These are phyloP conservation scores for Physcomitrium patens DNA, from an alignment of 225 moss, liverwort and hornwort genomes.

Conservation along the genomic window DNA sequence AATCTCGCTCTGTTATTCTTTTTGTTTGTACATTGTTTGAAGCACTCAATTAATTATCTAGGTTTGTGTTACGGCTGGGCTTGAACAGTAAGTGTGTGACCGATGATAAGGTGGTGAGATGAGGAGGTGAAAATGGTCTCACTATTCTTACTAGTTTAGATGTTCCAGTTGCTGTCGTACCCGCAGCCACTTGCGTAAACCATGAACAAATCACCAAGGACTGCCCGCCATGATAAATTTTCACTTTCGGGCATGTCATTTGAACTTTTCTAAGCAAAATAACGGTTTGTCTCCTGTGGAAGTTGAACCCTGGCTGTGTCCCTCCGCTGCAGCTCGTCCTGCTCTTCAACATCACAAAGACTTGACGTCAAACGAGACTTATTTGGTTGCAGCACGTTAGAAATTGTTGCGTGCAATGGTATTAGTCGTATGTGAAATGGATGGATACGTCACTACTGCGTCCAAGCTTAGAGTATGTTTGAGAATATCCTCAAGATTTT, in stretches of 20 bases:
- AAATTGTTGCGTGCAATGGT: not conserved
- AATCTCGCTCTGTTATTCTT: too few relatives aligned
- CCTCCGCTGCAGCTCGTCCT: constrained; percentile 13
- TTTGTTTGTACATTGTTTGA: too few relatives aligned
- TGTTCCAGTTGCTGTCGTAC: constrained; percentile 1
- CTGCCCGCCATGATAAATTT: not conserved
- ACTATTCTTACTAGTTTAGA: constrained; percentile 10
- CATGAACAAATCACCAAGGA: not conserved
- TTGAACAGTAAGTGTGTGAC: too few relatives aligned
- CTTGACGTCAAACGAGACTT: not conserved
- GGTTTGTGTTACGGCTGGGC: too few relatives aligned
- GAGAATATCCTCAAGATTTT: constrained; percentile 10
- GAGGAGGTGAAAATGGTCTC: constrained; percentile 34
- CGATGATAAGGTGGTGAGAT: not conserved
- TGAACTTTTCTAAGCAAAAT: constrained; percentile 22
- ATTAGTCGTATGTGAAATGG: not conserved
- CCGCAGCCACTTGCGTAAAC: not conserved
- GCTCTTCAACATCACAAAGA: not conserved
- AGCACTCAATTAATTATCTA: too few relatives aligned
- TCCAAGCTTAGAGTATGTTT: constrained; percentile 6
- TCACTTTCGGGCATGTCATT: constrained; percentile 18
- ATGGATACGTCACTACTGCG: not conserved
- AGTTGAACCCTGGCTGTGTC: constrained; percentile 3
- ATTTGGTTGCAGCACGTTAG: not conserved
- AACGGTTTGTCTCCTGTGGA: constrained; percentile 30